Evolutionary conservation across 164 flowering plant species (phyloP), one percentile per base, ranked within the genome.

Genomic region (Chloranthus sessilifolius): DNA sequence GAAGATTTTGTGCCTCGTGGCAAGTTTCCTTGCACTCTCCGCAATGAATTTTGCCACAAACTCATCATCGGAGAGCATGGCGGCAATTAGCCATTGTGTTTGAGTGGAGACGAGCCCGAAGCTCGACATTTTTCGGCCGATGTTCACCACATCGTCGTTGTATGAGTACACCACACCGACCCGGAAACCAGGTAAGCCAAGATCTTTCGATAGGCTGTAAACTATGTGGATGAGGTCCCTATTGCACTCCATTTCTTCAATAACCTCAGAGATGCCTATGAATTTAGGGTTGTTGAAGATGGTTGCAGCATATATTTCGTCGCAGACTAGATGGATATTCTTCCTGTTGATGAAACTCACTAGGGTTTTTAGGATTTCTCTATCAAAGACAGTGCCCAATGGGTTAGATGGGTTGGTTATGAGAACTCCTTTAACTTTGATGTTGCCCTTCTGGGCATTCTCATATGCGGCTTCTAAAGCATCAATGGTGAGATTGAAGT

Each of bases 381-480:
- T 52, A 7, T 60, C 40, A 25, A 79, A 44, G 22, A 79, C 1
- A 48, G 63, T 77, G 43, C 97, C 95, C 46, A 85, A 76, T 38
- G 97, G 97, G 60, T 88, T 85, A 41, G 95, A 70, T 2, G 95
- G 97, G 65, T 88, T 85, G 20, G 82, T 79, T 15, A 88, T 65
- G 37, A 88, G 74, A 39, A 88, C 60, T 21, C 87, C 95, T 22
- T 79, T 80, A 12, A 88, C 74, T 62, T 50, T 70, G 43, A 63
- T 59, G 7, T 82, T 85, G 19, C 68, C 69, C 37, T 77, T 74
- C 26, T 62, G 68, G 17, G 85, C 87, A 45, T 81, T 79, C 37
- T 64, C 68, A 61, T 59, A 88, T 19, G 91, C 89, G 34, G 71
- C 74, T 41, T 83, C 89, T 25, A 85, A 59, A 43, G 84, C 83